Evolutionary conservation across 306 rosid genomes (phyloP).

Genomic region (Gastrolobium villosum): DNA sequence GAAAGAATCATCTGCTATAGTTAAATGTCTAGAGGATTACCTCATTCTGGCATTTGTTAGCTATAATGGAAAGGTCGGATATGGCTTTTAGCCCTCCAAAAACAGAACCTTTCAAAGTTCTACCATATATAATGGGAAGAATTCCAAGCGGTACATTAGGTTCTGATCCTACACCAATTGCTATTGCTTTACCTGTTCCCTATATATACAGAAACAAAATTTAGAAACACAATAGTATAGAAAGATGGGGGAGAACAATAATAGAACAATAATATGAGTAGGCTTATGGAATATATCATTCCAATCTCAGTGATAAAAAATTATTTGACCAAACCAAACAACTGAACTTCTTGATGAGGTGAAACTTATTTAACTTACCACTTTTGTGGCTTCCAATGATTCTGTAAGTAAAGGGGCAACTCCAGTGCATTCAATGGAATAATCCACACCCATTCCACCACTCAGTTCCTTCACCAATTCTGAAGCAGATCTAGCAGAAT

Average conservation of each 20-base stretch:
- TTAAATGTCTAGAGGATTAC: slow-evolving; percentile 28
- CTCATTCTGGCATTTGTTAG: slow-evolving; percentile 57
- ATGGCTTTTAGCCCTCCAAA: slow-evolving; percentile 65
- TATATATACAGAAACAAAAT: neutral
- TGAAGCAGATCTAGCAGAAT: slow-evolving; percentile 51
- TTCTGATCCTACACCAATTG: slow-evolving; percentile 48
- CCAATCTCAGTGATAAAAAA: neutral
- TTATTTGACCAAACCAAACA: neutral
- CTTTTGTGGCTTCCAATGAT: slow-evolving; percentile 63
- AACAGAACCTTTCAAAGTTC: slow-evolving; percentile 59
- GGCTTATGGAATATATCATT: neutral
- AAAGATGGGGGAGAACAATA: neutral
- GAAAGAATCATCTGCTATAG: neutral
- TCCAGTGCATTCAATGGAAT: slow-evolving; percentile 66
- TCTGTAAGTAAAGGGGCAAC: slow-evolving; percentile 49
- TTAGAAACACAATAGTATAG: neutral
- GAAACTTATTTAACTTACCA: slow-evolving; percentile 44
- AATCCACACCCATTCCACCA: slow-evolving; percentile 73
- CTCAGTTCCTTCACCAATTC: slow-evolving; percentile 54
- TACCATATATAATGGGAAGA: slow-evolving; percentile 45
- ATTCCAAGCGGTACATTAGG: slow-evolving; percentile 34
- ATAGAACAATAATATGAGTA: neutral
- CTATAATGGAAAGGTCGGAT: slow-evolving; percentile 57
- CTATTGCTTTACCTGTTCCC: slow-evolving; percentile 59
- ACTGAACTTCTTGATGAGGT: neutral